Evolutionary conservation across 306 rosid species (phyloP).

Genomic region (Quercus variabilis): DNA sequence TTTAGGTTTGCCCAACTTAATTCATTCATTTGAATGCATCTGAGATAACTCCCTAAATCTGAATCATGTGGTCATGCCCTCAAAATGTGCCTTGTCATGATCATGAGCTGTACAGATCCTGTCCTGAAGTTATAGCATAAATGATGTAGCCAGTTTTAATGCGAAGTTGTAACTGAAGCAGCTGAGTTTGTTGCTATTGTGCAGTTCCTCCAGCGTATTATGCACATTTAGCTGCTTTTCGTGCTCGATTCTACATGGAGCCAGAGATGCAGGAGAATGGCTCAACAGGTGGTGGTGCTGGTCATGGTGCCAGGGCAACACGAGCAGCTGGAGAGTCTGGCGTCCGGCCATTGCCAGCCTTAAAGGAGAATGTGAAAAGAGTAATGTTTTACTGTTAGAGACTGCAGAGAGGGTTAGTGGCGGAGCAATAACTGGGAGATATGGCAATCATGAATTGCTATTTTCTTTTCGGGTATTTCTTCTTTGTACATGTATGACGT

Average conservation of each 20-base stretch:
- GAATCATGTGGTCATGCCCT: neutral
- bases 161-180: neutral
- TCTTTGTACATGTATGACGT: constrained; percentile 26
- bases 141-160: neutral
- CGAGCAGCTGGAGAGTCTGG: constrained; percentile 55
- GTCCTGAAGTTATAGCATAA: neutral
- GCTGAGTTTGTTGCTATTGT: constrained; percentile 14
- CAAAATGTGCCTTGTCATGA: neutral
- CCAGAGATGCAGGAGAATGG: constrained; percentile 81
- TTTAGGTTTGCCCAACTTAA: neutral
- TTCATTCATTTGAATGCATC: neutral
- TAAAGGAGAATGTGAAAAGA: constrained; percentile 95
- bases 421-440: constrained; percentile 18
- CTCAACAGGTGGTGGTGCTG: constrained; percentile 30
- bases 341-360: constrained; percentile 87
- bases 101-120: neutral
- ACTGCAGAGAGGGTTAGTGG: constrained; percentile 8
- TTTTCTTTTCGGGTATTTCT: constrained; percentile 1
- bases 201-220: constrained; percentile 94
- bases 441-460: constrained; percentile 23
- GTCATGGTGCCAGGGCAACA: constrained; percentile 48
- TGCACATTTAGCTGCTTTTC: constrained; percentile 94
- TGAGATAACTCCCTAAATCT: neutral
- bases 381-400: constrained; percentile 91
- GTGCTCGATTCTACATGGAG: constrained; percentile 91